These are phyloP conservation scores for Manihot esculenta DNA, from an alignment of 441 rosid species.

Conservation along the genomic window DNA sequence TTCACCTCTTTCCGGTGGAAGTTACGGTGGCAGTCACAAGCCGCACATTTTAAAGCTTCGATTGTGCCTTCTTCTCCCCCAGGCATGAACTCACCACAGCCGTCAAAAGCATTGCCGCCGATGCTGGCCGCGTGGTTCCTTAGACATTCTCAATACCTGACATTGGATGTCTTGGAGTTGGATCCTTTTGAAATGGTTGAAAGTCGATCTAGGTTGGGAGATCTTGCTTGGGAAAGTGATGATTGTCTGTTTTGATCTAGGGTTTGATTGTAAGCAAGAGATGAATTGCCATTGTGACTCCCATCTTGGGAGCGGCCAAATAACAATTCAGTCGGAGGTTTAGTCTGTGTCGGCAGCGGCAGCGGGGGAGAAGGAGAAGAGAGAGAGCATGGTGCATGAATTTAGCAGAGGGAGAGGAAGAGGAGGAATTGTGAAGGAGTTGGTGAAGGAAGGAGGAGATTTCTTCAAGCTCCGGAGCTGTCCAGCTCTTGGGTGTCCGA, in stretches of 20 bases:
- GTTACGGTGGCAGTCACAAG: conserved; percentile 94
- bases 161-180: too few species aligned
- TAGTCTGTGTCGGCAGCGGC: conserved; percentile 18
- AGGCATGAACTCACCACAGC: conserved; percentile 98
- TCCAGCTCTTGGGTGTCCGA: too few species aligned
- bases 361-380: conserved; percentile 22
- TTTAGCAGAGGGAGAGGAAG: conserved; percentile 39
- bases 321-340: conserved; percentile 17
- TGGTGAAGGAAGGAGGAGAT: conserved; percentile 57
- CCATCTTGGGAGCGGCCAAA: conserved; percentile 25
- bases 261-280: too few species aligned
- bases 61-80: conserved; percentile 73
- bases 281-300: too few species aligned
- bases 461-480: conserved; percentile 51
- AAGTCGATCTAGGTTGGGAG: too few species aligned
- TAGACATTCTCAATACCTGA: conserved; percentile 85
- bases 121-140: conserved; percentile 85
- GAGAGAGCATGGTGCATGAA: conserved; percentile 24
- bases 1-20: too few species aligned
- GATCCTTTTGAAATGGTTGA: too few species aligned
- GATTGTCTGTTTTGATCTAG: too few species aligned
- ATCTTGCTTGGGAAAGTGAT: too few species aligned
- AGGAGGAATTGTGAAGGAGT: conserved; percentile 42
- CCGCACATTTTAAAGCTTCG: conserved; percentile 83
- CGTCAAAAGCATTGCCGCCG: conserved; percentile 78